Evolutionary conservation across 495 filamentous ascomycete genomes (phyloP).

Genomic region (Penicillium tannophilum): DNA sequence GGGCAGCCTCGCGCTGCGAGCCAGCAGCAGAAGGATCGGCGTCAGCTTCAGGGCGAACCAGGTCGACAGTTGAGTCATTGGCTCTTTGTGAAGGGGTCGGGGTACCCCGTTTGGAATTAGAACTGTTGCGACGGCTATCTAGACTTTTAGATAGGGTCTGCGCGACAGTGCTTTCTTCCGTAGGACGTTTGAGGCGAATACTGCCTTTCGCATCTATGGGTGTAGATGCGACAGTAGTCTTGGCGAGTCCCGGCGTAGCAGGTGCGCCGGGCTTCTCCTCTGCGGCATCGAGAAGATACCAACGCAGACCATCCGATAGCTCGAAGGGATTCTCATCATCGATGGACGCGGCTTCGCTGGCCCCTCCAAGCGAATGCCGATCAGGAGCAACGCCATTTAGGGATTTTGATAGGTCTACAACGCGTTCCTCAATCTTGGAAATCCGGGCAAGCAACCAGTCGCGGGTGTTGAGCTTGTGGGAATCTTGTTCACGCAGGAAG

Average conservation of each 20-base stretch:
- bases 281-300: constrained; percentile 91
- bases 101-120: constrained; percentile 70
- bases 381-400: constrained; percentile 60
- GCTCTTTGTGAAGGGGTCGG: constrained; percentile 36
- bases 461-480: constrained; percentile 74
- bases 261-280: constrained; percentile 97
- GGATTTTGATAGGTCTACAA: constrained; percentile 88
- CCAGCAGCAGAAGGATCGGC: constrained; percentile 7
- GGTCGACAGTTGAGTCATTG: constrained; percentile 41
- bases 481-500: constrained; percentile 91
- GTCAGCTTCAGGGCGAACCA: constrained; percentile 38
- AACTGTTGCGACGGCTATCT: constrained; percentile 86
- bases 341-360: constrained; percentile 60
- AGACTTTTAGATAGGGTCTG: constrained; percentile 83
- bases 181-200: constrained; percentile 57
- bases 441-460: constrained; percentile 97
- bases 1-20: constrained; percentile 39
- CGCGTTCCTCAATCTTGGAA: constrained; percentile 84
- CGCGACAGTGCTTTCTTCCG: constrained; percentile 61
- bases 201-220: constrained; percentile 83
- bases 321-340: constrained; percentile 98
- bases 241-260: constrained; percentile 81
- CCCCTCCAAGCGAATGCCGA: constrained; percentile 52
- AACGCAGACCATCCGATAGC: constrained; percentile 89
- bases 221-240: constrained; percentile 87